These are phyloP conservation scores for Garcia nutans DNA, from an alignment of 345 rosid species.

Conservation along the genomic window DNA sequence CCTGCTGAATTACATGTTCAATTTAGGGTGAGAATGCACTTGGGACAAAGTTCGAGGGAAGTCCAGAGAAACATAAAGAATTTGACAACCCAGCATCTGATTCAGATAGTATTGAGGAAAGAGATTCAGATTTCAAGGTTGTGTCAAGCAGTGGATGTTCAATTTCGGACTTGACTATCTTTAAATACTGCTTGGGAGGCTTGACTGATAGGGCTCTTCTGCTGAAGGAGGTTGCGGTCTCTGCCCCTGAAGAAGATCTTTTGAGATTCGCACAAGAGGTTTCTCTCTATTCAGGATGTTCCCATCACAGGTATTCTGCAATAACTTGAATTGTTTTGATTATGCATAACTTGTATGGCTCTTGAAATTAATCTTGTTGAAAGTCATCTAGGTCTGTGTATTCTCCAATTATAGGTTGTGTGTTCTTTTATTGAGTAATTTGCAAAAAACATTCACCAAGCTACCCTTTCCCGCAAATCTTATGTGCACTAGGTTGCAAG, in stretches of 20 bases:
- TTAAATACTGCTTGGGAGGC: constrained; percentile 80
- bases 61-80: constrained; percentile 38
- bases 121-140: constrained; percentile 40
- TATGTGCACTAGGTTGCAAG: background rate
- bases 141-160: constrained; percentile 37
- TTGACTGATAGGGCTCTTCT: constrained; percentile 66
- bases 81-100: constrained; percentile 51
- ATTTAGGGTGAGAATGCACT: constrained; percentile 38
- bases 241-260: constrained; percentile 61
- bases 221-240: constrained; percentile 73
- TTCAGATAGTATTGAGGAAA: constrained; percentile 56
- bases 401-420: background rate
- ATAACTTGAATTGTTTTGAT: background rate
- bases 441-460: background rate
- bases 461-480: background rate
- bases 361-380: constrained; percentile 1
- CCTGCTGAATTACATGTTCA: background rate
- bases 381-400: background rate
- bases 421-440: background rate
- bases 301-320: constrained; percentile 70
- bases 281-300: constrained; percentile 79
- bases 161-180: constrained; percentile 58
- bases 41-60: constrained; percentile 33
- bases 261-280: constrained; percentile 72
- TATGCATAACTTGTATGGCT: background rate